A percentile compares a stretch with the other conserved stretches of the same genome.
Evolutionary conservation across 352 stramenopile genomes (phyloP).

Genomic region (Pythium periplocum): DNA sequence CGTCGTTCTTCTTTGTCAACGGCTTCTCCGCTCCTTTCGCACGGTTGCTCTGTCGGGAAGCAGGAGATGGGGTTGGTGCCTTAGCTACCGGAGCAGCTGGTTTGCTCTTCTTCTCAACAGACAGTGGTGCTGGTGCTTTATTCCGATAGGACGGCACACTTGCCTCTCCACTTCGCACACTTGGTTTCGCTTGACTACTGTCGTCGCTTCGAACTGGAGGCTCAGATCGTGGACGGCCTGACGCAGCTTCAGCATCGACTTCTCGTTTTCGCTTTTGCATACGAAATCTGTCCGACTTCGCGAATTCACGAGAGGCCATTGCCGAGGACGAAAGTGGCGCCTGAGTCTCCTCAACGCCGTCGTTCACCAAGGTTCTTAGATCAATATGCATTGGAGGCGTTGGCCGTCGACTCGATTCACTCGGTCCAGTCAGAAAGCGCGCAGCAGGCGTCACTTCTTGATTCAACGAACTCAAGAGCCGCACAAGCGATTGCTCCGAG

Average conservation of each 20-base stretch:
- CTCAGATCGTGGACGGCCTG: no score
- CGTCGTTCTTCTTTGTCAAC: slow-evolving; percentile 8
- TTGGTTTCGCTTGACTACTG: no score
- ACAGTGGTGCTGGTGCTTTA: slow-evolving; percentile 12
- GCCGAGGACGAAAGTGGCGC: no score
- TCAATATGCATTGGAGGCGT: no score
- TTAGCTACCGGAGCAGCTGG: not conserved
- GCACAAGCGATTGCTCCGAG: slow-evolving; percentile 65
- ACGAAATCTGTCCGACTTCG: no score
- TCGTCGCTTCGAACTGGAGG: no score
- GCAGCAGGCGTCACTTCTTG: slow-evolving; percentile 26
- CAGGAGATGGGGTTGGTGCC: slow-evolving; percentile 11
- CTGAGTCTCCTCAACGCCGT: no score
- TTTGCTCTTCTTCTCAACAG: slow-evolving; percentile 8
- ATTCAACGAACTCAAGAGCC: slow-evolving; percentile 54
- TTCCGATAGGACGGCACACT: slow-evolving; percentile 6
- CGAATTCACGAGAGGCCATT: no score
- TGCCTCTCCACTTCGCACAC: not conserved
- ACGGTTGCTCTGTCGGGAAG: slow-evolving; percentile 5
- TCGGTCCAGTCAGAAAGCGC: not conserved
- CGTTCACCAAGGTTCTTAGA: no score
- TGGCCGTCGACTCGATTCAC: no score
- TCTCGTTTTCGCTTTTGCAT: slow-evolving; percentile 26
- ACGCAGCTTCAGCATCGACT: not conserved
- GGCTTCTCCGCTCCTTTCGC: slow-evolving; percentile 3